These are phyloP conservation scores for Effrenium voratum DNA, from an alignment of 73 alveolate genomes.

Conservation along the genomic window DNA sequence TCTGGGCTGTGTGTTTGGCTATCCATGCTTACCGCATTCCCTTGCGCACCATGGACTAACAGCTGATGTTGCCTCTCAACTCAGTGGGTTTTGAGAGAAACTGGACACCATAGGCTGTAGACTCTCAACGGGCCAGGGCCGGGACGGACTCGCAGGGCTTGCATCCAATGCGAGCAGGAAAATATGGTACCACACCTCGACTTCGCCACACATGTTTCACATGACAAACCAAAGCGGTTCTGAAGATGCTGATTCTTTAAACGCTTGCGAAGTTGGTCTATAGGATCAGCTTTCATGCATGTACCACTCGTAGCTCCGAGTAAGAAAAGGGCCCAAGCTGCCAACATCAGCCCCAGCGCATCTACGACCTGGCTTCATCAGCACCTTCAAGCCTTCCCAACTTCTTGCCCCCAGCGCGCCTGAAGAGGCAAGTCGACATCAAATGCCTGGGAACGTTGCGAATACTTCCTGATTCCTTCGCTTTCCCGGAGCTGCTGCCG, in stretches of 20 bases:
- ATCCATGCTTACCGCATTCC: no score
- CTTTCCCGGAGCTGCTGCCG: no score
- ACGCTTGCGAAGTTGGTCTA: no score
- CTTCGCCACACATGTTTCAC: no score
- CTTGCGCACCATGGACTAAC: no score
- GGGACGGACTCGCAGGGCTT: conserved; percentile 29
- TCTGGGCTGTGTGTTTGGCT: no score
- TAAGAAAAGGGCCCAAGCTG: conserved; percentile 43
- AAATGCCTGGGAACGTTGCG: no score
- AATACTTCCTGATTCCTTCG: no score
- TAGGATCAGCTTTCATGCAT: not conserved
- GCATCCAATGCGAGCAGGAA: not conserved
- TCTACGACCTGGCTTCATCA: conserved; percentile 1
- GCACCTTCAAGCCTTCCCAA: not conserved
- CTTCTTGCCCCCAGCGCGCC: not conserved
- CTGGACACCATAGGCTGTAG: not conserved
- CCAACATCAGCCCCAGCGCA: conserved; percentile 33
- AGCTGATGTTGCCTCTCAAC: no score
- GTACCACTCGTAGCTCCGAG: not conserved
- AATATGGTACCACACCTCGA: conserved; percentile 35
- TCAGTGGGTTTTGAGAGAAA: no score
- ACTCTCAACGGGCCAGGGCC: not conserved
- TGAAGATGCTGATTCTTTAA: no score
- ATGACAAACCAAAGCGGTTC: no score
- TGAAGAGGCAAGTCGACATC: not conserved